Evolutionary conservation across 257 asterid genomes (phyloP), one percentile per base, ranked within the genome.

Genomic region (Knoxia roxburghii): DNA sequence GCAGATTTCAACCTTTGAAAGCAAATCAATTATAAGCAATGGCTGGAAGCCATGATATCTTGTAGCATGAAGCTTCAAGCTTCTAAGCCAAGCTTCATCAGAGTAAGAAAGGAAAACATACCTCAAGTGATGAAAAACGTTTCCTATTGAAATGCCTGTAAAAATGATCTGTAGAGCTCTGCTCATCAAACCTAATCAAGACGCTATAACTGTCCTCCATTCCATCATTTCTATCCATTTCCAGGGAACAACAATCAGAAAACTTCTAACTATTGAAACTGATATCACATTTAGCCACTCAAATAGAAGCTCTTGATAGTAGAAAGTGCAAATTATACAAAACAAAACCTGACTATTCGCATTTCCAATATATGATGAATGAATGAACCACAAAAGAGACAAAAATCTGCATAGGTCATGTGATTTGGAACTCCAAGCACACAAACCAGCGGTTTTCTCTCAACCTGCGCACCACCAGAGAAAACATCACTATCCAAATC

Each of bases 361-460:
- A 94, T 90, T 83, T 94, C 97, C 82, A 81, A 74, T 80, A 94
- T 84, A 72, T 83, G 84, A 61, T 85, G 93, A 48, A 94, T 85
- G 82, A 87, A 94, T 4, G 99, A 89, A 68, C 96, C 95, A 73
- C 96, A 88, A 76, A 90, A 94, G 79, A 85, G 91, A 75, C 97
- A 94, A 71, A 94, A 90, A 72, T 94, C 99, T 17, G 97, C 91
- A 75, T 94, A 90, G 2, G 95, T 90, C 91, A 91, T 88, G 86
- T 90, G 95, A 83, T 90, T 90, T 45, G 99, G 97, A 67, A 94
- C 96, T 37, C 93, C 90, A 26, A 86, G 89, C 64, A 94, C 97
- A 69, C 95, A 90, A 65, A 90, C 72, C 53, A 90, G 99, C 62
- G 97, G 96, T 69, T 83, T 83, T 54, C 97, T 77, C 66, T 83